phyloP scores from a whole-genome alignment of 192 early-diverging fungal species.

The Geranomyces variabilis region DNA sequence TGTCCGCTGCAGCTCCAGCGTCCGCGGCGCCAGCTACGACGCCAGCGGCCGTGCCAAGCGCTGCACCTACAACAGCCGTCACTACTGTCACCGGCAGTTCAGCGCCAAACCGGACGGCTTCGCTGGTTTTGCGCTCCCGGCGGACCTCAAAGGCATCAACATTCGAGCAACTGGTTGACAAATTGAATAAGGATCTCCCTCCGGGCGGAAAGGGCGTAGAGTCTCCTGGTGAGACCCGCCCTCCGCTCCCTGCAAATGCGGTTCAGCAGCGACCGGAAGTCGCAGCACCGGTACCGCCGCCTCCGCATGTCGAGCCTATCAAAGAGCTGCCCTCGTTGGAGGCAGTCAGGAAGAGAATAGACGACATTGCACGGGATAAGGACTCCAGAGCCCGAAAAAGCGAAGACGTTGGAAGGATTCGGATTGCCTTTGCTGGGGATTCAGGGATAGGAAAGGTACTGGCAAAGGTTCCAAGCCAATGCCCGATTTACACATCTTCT shows the following conservation, averaged over 20 bases:
- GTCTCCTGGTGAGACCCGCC: too few relatives aligned
- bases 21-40: too few relatives aligned
- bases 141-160: constrained; percentile 6
- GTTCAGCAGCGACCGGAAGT: not conserved
- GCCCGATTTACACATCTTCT: not conserved
- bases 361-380: too few relatives aligned
- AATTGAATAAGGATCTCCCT: constrained; percentile 10
- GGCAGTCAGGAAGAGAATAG: too few relatives aligned
- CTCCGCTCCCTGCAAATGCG: too few relatives aligned
- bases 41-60: not conserved
- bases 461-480: too few relatives aligned
- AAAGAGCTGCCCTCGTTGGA: too few relatives aligned
- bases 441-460: constrained; percentile 51
- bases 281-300: not conserved
- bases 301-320: not conserved
- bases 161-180: constrained; percentile 14
- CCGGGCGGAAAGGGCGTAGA: not conserved
- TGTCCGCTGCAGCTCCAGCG: too few relatives aligned
- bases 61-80: not conserved
- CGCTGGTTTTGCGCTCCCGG: constrained; percentile 11
- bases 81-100: not conserved
- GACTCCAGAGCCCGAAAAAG: constrained; percentile 10
- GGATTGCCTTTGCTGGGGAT: constrained; percentile 45
- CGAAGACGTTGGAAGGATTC: constrained; percentile 37
- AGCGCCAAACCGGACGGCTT: constrained; percentile 13